phyloP scores from a whole-genome alignment of 306 rosid species.

The Trifolium subterraneum region DNA sequence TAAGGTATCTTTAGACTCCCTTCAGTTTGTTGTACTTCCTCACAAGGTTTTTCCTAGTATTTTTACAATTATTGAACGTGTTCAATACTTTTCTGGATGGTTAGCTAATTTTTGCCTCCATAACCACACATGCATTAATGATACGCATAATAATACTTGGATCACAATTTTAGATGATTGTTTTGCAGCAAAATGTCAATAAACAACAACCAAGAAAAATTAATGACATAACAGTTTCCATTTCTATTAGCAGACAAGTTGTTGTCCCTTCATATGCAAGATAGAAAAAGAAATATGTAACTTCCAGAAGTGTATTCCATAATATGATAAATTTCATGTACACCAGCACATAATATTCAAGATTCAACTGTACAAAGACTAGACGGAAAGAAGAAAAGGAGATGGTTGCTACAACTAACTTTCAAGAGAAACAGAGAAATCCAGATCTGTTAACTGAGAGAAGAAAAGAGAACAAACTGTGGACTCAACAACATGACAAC shows the following conservation, averaged over 20 bases:
- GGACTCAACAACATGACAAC: conserved; percentile 62
- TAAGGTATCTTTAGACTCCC: conserved; percentile 21
- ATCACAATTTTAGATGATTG: conserved; percentile 25
- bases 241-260: conserved; percentile 35
- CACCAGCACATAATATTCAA: conserved; percentile 53
- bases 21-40: conserved; percentile 27
- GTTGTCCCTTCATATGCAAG: conserved; percentile 32
- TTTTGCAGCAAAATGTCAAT: conserved; percentile 5
- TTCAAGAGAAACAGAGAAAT: conserved; percentile 69
- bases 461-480: conserved; percentile 51
- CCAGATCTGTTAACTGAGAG: conserved; percentile 65
- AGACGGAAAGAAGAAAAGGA: conserved; percentile 41
- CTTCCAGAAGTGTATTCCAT: conserved; percentile 63
- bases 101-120: conserved; percentile 26
- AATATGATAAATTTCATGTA: conserved; percentile 62
- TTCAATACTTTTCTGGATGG: conserved; percentile 1
- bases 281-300: conserved; percentile 40
- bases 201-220: conserved; percentile 22
- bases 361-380: conserved; percentile 72
- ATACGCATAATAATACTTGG: conserved; percentile 20
- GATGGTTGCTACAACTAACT: conserved; percentile 72
- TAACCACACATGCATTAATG: conserved; percentile 6
- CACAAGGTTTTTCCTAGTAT: conserved; percentile 15
- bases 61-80: conserved; percentile 14
- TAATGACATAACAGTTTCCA: conserved; percentile 25